phyloP scores from a whole-genome alignment of 805 yeast species.

The Lachancea meyersii region DNA sequence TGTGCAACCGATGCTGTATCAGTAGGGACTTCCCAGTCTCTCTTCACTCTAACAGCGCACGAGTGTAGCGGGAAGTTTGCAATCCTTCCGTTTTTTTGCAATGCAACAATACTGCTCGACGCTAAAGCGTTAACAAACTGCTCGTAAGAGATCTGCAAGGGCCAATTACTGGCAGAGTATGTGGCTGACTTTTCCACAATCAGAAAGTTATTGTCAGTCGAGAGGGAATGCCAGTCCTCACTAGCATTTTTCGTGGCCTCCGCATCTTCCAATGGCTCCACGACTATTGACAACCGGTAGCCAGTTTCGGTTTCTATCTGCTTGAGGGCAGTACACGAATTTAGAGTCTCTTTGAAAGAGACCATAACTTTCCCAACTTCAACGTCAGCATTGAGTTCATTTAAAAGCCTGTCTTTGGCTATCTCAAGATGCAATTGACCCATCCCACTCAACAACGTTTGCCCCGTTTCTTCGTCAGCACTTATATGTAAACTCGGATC shows the following conservation, averaged over 20 bases:
- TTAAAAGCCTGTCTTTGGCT: conserved; percentile 69
- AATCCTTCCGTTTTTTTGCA: conserved; percentile 62
- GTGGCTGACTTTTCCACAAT: conserved; percentile 27
- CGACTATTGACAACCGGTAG: conserved; percentile 16
- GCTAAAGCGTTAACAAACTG: conserved; percentile 47
- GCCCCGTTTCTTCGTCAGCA: conserved; percentile 78
- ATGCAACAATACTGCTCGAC: conserved; percentile 53
- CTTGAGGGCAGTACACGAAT: conserved; percentile 9
- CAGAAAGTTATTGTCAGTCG: conserved; percentile 33
- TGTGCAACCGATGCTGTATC: conserved; percentile 39
- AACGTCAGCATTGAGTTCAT: conserved; percentile 76
- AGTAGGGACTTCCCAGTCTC: conserved; percentile 46
- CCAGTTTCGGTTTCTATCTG: conserved; percentile 16
- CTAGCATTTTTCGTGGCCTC: conserved; percentile 27
- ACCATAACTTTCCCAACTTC: conserved; percentile 80
- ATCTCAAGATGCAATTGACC: conserved; percentile 95
- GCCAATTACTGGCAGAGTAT: conserved; percentile 40
- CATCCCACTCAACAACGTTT: conserved; percentile 94
- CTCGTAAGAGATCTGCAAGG: conserved; percentile 41
- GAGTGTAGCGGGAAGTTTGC: conserved; percentile 48
- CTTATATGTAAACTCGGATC: conserved; percentile 80
- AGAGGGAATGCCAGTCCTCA: conserved; percentile 26
- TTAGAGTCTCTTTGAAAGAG: conserved; percentile 73
- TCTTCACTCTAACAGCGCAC: conserved; percentile 45
- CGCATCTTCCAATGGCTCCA: conserved; percentile 19